Base-by-base conservation (phyloP, 2,329 filamentous ascomycete genomes). In the Aspergillus felis region DNA sequence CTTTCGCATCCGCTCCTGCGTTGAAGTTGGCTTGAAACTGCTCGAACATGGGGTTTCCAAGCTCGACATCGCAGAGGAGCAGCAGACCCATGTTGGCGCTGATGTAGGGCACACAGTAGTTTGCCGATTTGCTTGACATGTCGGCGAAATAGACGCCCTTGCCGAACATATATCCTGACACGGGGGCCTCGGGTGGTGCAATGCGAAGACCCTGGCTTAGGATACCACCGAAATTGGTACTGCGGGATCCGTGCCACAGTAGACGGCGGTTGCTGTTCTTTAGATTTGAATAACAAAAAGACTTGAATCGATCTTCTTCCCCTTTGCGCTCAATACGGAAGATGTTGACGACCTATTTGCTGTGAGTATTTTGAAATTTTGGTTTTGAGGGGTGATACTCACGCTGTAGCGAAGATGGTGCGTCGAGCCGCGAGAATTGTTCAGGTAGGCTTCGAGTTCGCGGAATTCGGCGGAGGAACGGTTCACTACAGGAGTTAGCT, bases 91-190 rank as follows among this genome's bases (percentile, higher is more conserved):
- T 84, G 22, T 84, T 83, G n/a, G 82, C 83, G n/a, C 87, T 89
- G 58, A 78, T 81, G 62, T 75, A 70, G 0, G 84, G 71, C 53
- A 74, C 82, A 70, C 90, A 94, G 76, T 96, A 96, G 65, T 85
- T 85, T 17, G 90, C 90, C 2, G 88, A 91, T 75, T 95, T 96
- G 70, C 84, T 88, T 0, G 86, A 88, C 81, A 92, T 92, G 67
- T 95, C 91, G 2, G 91, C 91, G 2, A 96, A 82, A 69, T 96
- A 96, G 50, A 96, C 89, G 48, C 91, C 91, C 73, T 95, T 95
- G 57, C 88, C 91, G 64, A 95, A 96, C 89, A 93, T 93, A 77
- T 93, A 92, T 1, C 90, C 90, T 4, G 81, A 83, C 0, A 86
- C 86, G 0, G 91, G 92, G 0, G 91, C 91, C 72, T 95, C 78